A percentile compares a stretch with the other conserved stretches of the same genome.
These are phyloP conservation scores for Lathyrus sativus DNA, from an alignment of 306 rosid genomes.

Conservation along the genomic window DNA sequence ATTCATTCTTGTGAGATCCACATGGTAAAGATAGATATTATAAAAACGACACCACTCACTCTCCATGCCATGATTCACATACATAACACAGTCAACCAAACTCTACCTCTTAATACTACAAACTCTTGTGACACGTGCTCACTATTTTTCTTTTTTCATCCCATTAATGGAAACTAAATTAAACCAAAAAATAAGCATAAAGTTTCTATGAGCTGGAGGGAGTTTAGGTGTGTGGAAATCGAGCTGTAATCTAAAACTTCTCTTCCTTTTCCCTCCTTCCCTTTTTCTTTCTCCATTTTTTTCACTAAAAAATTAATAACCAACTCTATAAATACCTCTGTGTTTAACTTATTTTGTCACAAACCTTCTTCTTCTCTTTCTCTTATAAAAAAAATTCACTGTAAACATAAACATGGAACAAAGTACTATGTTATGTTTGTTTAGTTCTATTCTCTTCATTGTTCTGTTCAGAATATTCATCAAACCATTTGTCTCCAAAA, in stretches of 20 bases:
- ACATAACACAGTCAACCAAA: slow-evolving; percentile 38
- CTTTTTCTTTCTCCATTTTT: slow-evolving; percentile 24
- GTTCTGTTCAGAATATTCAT: slow-evolving; percentile 36
- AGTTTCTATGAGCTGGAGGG: slow-evolving; percentile 64
- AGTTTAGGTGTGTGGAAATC: slow-evolving; percentile 65
- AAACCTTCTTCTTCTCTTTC: slow-evolving; percentile 11
- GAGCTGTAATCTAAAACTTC: slow-evolving; percentile 64
- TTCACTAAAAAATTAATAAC: slow-evolving; percentile 15
- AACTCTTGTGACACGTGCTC: slow-evolving; percentile 51
- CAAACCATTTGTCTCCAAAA: slow-evolving; percentile 41
- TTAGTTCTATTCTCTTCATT: slow-evolving; percentile 41
- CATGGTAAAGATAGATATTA: too few species aligned
- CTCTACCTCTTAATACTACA: slow-evolving; percentile 18
- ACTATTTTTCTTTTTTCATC: neutral
- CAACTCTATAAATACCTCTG: slow-evolving; percentile 47
- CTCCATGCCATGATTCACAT: neutral
- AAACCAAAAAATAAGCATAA: slow-evolving; percentile 9
- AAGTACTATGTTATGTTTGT: slow-evolving; percentile 25
- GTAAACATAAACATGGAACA: slow-evolving; percentile 43
- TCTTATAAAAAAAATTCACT: neutral
- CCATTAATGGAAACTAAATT: slow-evolving; percentile 24
- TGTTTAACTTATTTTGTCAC: slow-evolving; percentile 38
- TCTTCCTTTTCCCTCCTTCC: slow-evolving; percentile 37
- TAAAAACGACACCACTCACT: slow-evolving; percentile 3
- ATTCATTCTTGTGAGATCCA: too few species aligned